Conservation (phyloP, 257 asterid genomes). For the Plantago major region DNA sequence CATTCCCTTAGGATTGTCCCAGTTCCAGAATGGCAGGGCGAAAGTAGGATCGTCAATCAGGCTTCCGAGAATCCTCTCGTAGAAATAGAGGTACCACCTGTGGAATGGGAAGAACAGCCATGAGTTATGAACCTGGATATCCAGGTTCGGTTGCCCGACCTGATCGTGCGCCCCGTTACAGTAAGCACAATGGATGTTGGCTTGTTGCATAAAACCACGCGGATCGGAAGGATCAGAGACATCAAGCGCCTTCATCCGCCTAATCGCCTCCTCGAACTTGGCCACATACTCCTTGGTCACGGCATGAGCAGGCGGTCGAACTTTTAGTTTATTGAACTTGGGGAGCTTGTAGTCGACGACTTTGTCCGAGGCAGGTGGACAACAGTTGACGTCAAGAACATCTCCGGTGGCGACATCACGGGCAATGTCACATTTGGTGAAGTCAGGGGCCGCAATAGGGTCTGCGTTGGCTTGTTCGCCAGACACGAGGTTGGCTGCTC, state of each 20-base stretch:
- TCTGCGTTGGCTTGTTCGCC: slow-evolving; percentile 15
- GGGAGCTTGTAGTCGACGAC: slow-evolving; percentile 33
- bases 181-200: slow-evolving; percentile 47
- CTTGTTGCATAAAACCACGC: slow-evolving; percentile 44
- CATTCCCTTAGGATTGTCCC: slow-evolving; percentile 41
- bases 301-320: slow-evolving; percentile 37
- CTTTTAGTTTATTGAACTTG: not conserved
- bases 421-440: slow-evolving; percentile 24
- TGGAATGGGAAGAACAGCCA: slow-evolving; percentile 51
- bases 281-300: slow-evolving; percentile 19
- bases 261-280: slow-evolving; percentile 34
- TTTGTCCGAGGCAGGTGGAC: slow-evolving; percentile 31
- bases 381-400: slow-evolving; percentile 29
- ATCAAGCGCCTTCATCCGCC: slow-evolving; percentile 29
- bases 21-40: slow-evolving; percentile 36
- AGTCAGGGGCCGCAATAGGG: slow-evolving; percentile 31
- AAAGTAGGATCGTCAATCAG: slow-evolving; percentile 35
- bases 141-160: slow-evolving; percentile 20
- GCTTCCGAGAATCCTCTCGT: too few species aligned
- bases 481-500: slow-evolving; percentile 25
- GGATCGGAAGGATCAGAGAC: slow-evolving; percentile 41
- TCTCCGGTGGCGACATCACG: not conserved
- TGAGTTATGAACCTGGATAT: slow-evolving; percentile 32
- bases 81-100: slow-evolving; percentile 38
- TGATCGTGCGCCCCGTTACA: slow-evolving; percentile 48